Conservation (phyloP, 2,329 filamentous ascomycete species). For the Chalara sp. region DNA sequence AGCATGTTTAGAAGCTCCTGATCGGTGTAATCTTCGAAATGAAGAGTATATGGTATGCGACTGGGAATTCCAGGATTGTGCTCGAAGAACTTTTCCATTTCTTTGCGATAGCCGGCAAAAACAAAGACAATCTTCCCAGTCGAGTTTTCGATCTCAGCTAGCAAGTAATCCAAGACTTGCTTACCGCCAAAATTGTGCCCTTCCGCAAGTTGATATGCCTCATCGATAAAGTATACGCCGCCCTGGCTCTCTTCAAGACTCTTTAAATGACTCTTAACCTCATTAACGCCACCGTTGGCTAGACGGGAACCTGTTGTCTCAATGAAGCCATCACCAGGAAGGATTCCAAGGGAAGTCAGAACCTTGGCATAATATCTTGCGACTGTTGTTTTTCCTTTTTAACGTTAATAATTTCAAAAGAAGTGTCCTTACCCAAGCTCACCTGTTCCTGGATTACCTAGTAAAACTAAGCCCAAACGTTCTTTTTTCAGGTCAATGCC, state of each 20-base stretch:
- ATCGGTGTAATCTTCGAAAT: conserved; percentile 65
- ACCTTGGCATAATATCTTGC: conserved; percentile 64
- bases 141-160: conserved; percentile 67
- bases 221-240: conserved; percentile 70
- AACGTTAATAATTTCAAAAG: not conserved
- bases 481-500: conserved; percentile 46
- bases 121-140: conserved; percentile 65
- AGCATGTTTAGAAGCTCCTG: conserved; percentile 58
- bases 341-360: conserved; percentile 51
- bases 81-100: conserved; percentile 71
- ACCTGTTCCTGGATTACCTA: conserved; percentile 74
- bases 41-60: conserved; percentile 58
- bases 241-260: conserved; percentile 55
- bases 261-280: conserved; percentile 50
- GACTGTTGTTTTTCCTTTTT: conserved; percentile 61
- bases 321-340: conserved; percentile 53
- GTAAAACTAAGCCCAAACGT: conserved; percentile 53
- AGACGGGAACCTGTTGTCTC: conserved; percentile 65
- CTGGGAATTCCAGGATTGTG: conserved; percentile 68
- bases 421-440: conserved; percentile 11
- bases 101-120: conserved; percentile 64
- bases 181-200: conserved; percentile 49
- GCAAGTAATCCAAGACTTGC: conserved; percentile 61
- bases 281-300: conserved; percentile 52
- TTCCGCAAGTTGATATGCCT: conserved; percentile 67